Percentiles rank a stretch among this genome's conserved stretches.
phyloP scores from a whole-genome alignment of 192 early-diverging fungal species.

The Chytriomyces sp. region DNA sequence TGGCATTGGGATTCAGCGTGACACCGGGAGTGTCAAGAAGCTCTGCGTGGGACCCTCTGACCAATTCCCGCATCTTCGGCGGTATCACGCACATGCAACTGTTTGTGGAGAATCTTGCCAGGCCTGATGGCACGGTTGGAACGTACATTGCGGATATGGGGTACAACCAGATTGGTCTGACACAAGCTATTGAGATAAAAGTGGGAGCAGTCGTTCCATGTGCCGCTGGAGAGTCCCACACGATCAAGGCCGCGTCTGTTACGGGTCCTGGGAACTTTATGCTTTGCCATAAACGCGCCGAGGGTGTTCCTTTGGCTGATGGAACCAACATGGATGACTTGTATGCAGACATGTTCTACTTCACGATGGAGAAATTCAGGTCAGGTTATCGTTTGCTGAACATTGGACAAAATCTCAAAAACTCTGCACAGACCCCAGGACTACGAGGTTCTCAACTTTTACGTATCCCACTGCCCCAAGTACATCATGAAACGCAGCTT shows the following conservation, averaged over 20 bases:
- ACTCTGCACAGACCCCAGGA: slow-evolving; percentile 12
- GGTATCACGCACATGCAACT: not conserved
- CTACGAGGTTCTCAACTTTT: slow-evolving; percentile 2
- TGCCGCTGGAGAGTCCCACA: slow-evolving; percentile 3
- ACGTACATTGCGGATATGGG: slow-evolving; percentile 11
- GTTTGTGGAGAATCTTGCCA: not conserved
- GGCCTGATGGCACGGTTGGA: too few relatives aligned
- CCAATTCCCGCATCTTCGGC: not conserved
- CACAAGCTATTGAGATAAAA: not conserved
- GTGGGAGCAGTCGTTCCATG: slow-evolving; percentile 2
- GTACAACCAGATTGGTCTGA: not conserved
- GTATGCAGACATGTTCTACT: slow-evolving; percentile 1
- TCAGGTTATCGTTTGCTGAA: not conserved
- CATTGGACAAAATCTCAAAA: too few relatives aligned
- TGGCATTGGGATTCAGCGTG: not conserved
- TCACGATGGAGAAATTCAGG: slow-evolving; percentile 14
- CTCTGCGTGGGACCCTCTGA: not conserved
- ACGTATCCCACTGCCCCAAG: not conserved
- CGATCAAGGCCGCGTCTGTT: not conserved
- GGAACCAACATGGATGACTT: not conserved
- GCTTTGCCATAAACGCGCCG: slow-evolving; percentile 1
- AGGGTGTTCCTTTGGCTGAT: slow-evolving; percentile 5
- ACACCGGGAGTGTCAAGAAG: not conserved
- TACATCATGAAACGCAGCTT: not conserved
- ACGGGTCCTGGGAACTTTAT: not conserved